Evolutionary conservation across 768 basidiomycete species (phyloP), one percentile per base, ranked within the genome.

Genomic region (Suillus ampliporus): DNA sequence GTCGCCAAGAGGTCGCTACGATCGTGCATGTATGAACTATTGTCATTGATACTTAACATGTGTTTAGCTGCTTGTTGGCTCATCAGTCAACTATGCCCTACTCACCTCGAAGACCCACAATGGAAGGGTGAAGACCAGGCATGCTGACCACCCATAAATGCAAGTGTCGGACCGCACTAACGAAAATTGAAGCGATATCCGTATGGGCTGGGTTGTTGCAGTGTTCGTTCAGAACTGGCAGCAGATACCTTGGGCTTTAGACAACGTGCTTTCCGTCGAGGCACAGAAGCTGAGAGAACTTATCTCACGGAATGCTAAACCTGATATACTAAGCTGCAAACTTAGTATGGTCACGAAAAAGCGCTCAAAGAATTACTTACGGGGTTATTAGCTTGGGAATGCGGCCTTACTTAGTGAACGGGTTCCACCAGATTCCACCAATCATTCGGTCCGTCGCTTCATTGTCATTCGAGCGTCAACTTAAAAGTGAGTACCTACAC

Each of bases 1-100:
- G 43, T 50, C 63, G 41, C 35, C 52, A 64, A 48, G 52, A 50
- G 19, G 63, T 62, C 23, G 57, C 13, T n/a, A 23, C 43, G n/a
- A 64, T 28, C 11, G 61, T 40, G 7, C 37, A 48, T 21, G 46
- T 40, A 34, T 64, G 63, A 31, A 64, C 21, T 34, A 43, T 34
- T 7, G 60, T 61, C 26, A 61, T 35, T n/a, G 41, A 53, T 31
- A 31, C 60, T 54, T 61, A 26, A 19, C 10, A 19, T 61, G 37
- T 7, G n/a, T 37, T 58, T 11, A 58, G 23, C 37, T 21, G 35
- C 17, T 57, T 58, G 52, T 54, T 14, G 5, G 21, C 21, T 21
- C 35, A 23, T 53, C 21, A n/a, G 23, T 17, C 14, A 1, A 23
- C 35, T 54, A 9, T 35, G 15, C 35, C n/a, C 46, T 23, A 21